A percentile compares a stretch with the other conserved stretches of the same genome.
Evolutionary conservation across 1,284 basidiomycete genomes (phyloP).

Genomic region (Mrakiaceae sp.): DNA sequence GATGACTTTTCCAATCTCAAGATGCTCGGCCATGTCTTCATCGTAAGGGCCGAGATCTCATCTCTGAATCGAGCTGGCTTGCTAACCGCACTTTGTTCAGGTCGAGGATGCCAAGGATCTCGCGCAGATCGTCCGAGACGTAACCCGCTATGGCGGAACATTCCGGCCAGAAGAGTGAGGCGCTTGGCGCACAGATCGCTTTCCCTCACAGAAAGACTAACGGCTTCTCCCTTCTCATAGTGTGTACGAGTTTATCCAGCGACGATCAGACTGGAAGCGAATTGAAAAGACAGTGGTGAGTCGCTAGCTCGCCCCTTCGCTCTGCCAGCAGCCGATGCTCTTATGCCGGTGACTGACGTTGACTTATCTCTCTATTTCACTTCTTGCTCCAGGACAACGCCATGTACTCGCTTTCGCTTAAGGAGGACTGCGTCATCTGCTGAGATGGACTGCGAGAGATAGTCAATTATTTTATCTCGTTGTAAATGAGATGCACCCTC

Average conservation of each 20-base stretch:
- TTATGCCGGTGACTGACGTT: background rate
- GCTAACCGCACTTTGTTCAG: background rate
- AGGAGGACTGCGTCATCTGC: slow-evolving; percentile 65
- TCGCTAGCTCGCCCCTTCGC: background rate
- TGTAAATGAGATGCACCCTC: too few relatives aligned
- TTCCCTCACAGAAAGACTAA: background rate
- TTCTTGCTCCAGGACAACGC: slow-evolving; percentile 23
- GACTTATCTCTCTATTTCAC: background rate
- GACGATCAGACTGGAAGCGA: slow-evolving; percentile 90
- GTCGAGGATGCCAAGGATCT: slow-evolving; percentile 86
- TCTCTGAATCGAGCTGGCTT: too few relatives aligned
- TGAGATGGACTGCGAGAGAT: background rate
- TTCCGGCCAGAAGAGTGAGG: slow-evolving; percentile 75
- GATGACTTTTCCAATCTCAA: slow-evolving; percentile 86
- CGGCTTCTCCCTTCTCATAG: slow-evolving; percentile 34
- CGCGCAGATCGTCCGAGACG: slow-evolving; percentile 86
- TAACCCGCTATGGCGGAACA: slow-evolving; percentile 82
- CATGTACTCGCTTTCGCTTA: slow-evolving; percentile 84
- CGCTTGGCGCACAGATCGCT: background rate
- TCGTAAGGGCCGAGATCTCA: slow-evolving; percentile 36
- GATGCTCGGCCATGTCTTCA: slow-evolving; percentile 91
- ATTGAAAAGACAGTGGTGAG: slow-evolving; percentile 82
- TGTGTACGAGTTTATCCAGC: slow-evolving; percentile 85
- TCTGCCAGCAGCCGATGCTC: background rate
- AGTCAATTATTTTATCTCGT: too few relatives aligned